A percentile compares a stretch with the other conserved stretches of the same genome.
Conservation (phyloP, 1,139 yeast species). For the Zygosaccharomyces sapae region DNA sequence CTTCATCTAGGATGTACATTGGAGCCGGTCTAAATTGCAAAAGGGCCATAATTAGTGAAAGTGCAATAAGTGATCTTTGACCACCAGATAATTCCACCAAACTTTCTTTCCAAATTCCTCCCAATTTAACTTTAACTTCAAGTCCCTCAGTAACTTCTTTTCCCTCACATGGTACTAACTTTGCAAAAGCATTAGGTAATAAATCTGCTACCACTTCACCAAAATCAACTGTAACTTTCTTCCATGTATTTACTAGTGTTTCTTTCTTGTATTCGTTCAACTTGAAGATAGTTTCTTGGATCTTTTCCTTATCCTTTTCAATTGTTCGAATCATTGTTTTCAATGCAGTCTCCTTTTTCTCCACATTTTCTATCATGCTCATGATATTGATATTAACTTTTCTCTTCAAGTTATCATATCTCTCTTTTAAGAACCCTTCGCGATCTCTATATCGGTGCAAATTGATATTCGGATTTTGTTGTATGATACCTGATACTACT, state of each 20-base stretch:
- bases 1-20: conserved; percentile 94
- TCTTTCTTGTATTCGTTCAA: conserved; percentile 83
- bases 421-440: conserved; percentile 53
- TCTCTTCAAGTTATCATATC: conserved; percentile 71
- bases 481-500: conserved; percentile 50
- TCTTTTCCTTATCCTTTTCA: conserved; percentile 84
- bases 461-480: conserved; percentile 60
- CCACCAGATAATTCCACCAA: conserved; percentile 96
- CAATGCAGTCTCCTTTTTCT: conserved; percentile 76
- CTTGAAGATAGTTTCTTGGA: conserved; percentile 82
- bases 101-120: conserved; percentile 94
- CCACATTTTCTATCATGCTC: conserved; percentile 92
- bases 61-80: conserved; percentile 88
- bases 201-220: conserved; percentile 90
- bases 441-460: conserved; percentile 59
- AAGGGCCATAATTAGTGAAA: conserved; percentile 84
- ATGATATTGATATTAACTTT: conserved; percentile 85
- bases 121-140: conserved; percentile 85
- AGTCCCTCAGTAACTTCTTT: conserved; percentile 85
- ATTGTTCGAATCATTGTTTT: conserved; percentile 81
- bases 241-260: conserved; percentile 79
- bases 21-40: conserved; percentile 97
- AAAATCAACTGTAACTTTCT: conserved; percentile 80
- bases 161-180: conserved; percentile 74
- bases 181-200: conserved; percentile 86